Conservation (phyloP, 306 rosid genomes). For the Gastrolobium villosum region DNA sequence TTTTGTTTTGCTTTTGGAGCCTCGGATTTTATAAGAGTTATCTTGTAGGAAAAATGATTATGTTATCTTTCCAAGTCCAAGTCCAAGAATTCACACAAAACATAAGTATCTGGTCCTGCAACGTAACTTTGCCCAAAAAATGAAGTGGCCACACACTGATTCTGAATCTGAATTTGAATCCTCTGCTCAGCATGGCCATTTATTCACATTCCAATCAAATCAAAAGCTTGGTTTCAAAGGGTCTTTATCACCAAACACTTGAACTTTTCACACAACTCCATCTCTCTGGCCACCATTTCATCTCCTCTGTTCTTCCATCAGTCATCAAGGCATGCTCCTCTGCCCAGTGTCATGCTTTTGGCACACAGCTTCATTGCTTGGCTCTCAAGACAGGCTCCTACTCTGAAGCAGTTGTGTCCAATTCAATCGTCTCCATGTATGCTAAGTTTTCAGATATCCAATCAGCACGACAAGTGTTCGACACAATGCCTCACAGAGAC, state of each 20-base stretch:
- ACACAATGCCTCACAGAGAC: slow-evolving; percentile 66
- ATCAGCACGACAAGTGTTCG: slow-evolving; percentile 67
- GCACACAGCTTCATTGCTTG: slow-evolving; percentile 67
- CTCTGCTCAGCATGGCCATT: slow-evolving; percentile 39
- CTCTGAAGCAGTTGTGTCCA: slow-evolving; percentile 58
- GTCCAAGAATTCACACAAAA: not conserved
- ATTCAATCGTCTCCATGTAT: slow-evolving; percentile 72
- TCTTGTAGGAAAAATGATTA: too few species aligned
- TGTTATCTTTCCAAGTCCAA: too few species aligned
- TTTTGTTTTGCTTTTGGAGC: too few species aligned
- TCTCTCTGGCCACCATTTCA: slow-evolving; percentile 42
- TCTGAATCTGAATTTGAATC: slow-evolving; percentile 14
- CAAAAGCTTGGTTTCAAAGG: slow-evolving; percentile 58
- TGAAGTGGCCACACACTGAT: not conserved
- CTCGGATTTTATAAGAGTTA: too few species aligned
- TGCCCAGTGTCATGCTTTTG: slow-evolving; percentile 48
- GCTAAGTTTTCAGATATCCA: slow-evolving; percentile 49
- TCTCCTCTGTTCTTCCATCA: slow-evolving; percentile 64
- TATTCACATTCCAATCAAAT: slow-evolving; percentile 47
- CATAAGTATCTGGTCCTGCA: too few species aligned
- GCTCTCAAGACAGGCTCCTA: slow-evolving; percentile 56
- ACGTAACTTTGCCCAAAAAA: not conserved
- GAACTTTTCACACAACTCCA: slow-evolving; percentile 58
- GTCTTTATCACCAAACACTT: slow-evolving; percentile 55
- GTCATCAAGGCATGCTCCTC: slow-evolving; percentile 69